phyloP scores from a whole-genome alignment of 345 rosid species.

The Citrus mangshanensis region DNA sequence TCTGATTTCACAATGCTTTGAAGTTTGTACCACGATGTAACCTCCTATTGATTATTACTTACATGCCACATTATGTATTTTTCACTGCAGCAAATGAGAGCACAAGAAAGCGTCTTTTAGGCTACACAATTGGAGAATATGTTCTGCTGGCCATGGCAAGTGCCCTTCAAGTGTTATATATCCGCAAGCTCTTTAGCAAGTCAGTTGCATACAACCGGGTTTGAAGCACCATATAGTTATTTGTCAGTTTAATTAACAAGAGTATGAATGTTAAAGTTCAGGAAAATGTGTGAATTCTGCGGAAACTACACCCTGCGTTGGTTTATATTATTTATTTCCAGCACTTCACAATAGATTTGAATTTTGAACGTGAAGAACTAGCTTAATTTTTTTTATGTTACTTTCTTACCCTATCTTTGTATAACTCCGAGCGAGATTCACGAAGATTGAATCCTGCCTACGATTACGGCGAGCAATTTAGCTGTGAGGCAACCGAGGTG shows the following conservation, averaged over 20 bases:
- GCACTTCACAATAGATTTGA: not conserved
- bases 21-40: not conserved
- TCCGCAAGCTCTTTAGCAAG: constrained; percentile 95
- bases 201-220: constrained; percentile 88
- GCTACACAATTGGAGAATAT: constrained; percentile 82
- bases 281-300: not conserved
- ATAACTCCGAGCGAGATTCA: too few relatives aligned
- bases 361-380: not conserved
- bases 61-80: not conserved
- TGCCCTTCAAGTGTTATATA: constrained; percentile 69
- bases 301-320: not conserved
- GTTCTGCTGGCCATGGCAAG: constrained; percentile 64
- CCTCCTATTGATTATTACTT: not conserved
- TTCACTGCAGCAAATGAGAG: constrained; percentile 87
- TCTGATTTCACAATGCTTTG: not conserved
- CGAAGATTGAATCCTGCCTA: too few relatives aligned
- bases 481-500: too few relatives aligned
- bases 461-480: too few relatives aligned
- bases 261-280: constrained; percentile 4
- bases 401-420: not conserved
- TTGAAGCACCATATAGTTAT: constrained; percentile 28
- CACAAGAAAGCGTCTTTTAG: constrained; percentile 77
- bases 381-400: not conserved
- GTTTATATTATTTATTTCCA: constrained; percentile 10
- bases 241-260: constrained; percentile 6